phyloP scores from a whole-genome alignment of 2,329 filamentous ascomycete genomes.

The Fusarium drepaniforme region DNA sequence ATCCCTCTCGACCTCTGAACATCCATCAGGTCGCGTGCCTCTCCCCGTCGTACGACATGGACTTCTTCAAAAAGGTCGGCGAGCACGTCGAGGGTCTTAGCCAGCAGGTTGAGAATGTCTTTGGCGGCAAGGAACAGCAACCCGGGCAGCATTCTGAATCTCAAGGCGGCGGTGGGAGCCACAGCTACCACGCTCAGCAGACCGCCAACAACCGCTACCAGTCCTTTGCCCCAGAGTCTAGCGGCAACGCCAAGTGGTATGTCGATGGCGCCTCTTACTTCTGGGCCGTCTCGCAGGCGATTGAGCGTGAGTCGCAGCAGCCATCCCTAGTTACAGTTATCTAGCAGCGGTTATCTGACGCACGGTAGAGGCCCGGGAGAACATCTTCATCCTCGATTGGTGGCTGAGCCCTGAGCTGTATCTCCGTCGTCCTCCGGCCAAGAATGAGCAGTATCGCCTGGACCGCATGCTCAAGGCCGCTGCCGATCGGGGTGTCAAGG shows the following conservation, averaged over 20 bases:
- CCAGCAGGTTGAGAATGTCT: slow-evolving; percentile 45
- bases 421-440: slow-evolving; percentile 82
- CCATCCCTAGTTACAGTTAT: not conserved
- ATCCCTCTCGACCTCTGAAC: not conserved
- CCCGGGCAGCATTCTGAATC: slow-evolving; percentile 57
- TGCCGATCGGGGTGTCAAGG: slow-evolving; percentile 84
- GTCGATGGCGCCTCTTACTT: slow-evolving; percentile 89
- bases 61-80: slow-evolving; percentile 53
- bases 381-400: slow-evolving; percentile 90
- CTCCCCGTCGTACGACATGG: slow-evolving; percentile 31
- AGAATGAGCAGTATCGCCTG: slow-evolving; percentile 85
- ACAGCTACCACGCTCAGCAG: slow-evolving; percentile 55
- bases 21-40: slow-evolving; percentile 6
- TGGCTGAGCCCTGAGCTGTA: slow-evolving; percentile 93
- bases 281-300: slow-evolving; percentile 83
- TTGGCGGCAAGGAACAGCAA: slow-evolving; percentile 54
- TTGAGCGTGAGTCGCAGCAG: slow-evolving; percentile 66
- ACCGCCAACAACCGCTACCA: slow-evolving; percentile 65
- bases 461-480: slow-evolving; percentile 86
- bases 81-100: slow-evolving; percentile 35
- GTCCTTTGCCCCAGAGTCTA: slow-evolving; percentile 80
- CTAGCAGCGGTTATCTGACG: slow-evolving; percentile 20
- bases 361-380: slow-evolving; percentile 73
- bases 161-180: slow-evolving; percentile 56
- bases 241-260: slow-evolving; percentile 87